Base-by-base conservation (phyloP, 2,329 filamentous ascomycete species). In the Curvularia sp. region DNA sequence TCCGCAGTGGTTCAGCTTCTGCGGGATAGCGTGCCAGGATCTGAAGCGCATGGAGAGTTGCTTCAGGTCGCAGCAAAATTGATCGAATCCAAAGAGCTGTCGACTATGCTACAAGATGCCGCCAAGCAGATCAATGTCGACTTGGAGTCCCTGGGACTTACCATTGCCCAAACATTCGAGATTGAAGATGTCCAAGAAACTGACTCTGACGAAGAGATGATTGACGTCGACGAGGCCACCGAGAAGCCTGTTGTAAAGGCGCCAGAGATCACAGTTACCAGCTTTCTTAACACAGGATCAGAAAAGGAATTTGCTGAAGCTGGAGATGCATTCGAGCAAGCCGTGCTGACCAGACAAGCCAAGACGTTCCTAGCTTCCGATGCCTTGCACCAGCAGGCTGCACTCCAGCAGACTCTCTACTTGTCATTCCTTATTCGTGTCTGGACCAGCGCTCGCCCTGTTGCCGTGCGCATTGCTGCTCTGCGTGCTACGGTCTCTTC, bases 381-480 rank as follows among this genome's bases (percentile, higher is more conserved):
- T 0, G 79, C 86, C 46, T 77, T 92, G 10, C 80, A 83, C 51
- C 83, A 82, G 33, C 76, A 83, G 26, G 74, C 80, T 5, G 88
- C 86, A 0, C 77, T 85, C 33, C 83, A 85, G 48, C 83, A 86
- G 35, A 85, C 87, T 39, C 86, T 90, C 22, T 93, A 89, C 68
- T 80, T 93, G 56, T 89, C 87, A 15, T 94, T 96, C 75, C 88
- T 94, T 64, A 83, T 89, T 57, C 85, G 88, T 53, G 85, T 92
- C 15, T 93, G 91, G 86, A 90, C 86, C 57, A 88, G 90, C 0
- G 82, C 87, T 1, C 89, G 89, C 70, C 89, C 91, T 6, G 86
- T 86, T 2, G 79, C 90, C 46, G 88, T 88, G 3, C 87, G 91
- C 62, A 83, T 85, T 54, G 84, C 88, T 8, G 91, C 93, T 10